A percentile compares a stretch with the other conserved stretches of the same genome.
Conservation (phyloP, 1,284 basidiomycete species). For the Cutaneotrichosporon curvatum region DNA sequence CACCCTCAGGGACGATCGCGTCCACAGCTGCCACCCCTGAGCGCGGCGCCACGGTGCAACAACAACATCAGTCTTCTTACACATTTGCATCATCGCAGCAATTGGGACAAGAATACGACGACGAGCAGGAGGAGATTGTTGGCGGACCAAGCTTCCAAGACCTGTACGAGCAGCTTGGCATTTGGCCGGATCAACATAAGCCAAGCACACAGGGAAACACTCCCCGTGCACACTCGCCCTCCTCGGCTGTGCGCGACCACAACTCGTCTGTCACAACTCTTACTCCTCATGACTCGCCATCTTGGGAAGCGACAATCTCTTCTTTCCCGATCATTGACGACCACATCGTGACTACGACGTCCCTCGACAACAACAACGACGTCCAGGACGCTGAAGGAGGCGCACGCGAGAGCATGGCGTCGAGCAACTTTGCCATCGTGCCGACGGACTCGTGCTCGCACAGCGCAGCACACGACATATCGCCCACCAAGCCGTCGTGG, state of each 20-base stretch:
- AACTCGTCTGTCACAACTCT: neutral
- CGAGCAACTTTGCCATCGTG: constrained; percentile 1
- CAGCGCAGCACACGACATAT: neutral
- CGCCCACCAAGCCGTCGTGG: neutral
- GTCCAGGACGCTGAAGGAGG: too few species aligned
- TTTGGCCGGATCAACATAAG: constrained; percentile 33
- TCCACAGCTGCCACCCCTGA: neutral
- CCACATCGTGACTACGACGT: neutral
- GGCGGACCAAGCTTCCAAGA: constrained; percentile 27
- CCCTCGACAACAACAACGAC: neutral
- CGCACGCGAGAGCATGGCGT: constrained; percentile 8
- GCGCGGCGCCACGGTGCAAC: neutral
- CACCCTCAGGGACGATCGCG: neutral
- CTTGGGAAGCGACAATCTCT: constrained; percentile 31
- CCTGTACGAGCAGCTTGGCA: constrained; percentile 40
- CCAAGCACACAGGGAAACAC: neutral
- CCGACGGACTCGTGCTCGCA: constrained; percentile 5
- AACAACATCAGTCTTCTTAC: too few species aligned
- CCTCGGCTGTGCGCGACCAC: neutral
- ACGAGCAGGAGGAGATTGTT: too few species aligned
- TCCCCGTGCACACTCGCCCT: neutral
- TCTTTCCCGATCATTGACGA: constrained; percentile 26
- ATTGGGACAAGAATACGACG: too few species aligned
- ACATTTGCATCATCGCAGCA: neutral
- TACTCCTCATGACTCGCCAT: neutral